Evolutionary conservation across 2,329 filamentous ascomycete species (phyloP).

Genomic region (Scytalidium sp.): DNA sequence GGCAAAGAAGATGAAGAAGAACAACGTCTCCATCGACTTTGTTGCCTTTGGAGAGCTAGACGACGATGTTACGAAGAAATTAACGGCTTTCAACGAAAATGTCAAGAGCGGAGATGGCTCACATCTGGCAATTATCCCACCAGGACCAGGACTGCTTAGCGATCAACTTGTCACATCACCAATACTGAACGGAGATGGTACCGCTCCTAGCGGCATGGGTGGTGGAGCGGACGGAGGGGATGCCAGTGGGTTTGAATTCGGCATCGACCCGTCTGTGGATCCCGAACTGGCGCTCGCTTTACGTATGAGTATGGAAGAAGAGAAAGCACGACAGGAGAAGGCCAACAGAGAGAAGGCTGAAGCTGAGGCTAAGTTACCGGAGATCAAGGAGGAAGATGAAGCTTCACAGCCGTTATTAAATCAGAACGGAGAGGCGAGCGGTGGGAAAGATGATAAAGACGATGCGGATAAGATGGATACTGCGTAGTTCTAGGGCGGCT

Average conservation of each 20-base stretch:
- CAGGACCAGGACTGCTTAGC: slow-evolving; percentile 86
- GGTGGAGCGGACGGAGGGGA: slow-evolving; percentile 49
- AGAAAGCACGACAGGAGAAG: slow-evolving; percentile 90
- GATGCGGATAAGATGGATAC: slow-evolving; percentile 86
- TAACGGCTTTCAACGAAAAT: slow-evolving; percentile 88
- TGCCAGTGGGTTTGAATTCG: slow-evolving; percentile 73
- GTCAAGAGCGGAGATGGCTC: slow-evolving; percentile 92
- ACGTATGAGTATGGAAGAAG: slow-evolving; percentile 97
- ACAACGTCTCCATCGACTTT: slow-evolving; percentile 90
- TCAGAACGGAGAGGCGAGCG: slow-evolving; percentile 62
- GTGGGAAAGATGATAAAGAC: slow-evolving; percentile 44
- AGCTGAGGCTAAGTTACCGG: slow-evolving; percentile 72
- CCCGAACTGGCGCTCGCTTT: slow-evolving; percentile 92
- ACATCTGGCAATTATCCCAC: slow-evolving; percentile 84
- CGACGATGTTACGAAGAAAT: slow-evolving; percentile 86
- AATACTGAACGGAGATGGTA: slow-evolving; percentile 81
- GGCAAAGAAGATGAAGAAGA: slow-evolving; percentile 99
- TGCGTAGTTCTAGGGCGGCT: slow-evolving; percentile 48
- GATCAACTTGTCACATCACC: slow-evolving; percentile 88
- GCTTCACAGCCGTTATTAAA: slow-evolving; percentile 60
- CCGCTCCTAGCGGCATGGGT: slow-evolving; percentile 49
- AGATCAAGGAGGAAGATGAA: slow-evolving; percentile 78
- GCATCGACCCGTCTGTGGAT: slow-evolving; percentile 86
- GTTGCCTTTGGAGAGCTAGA: slow-evolving; percentile 92
- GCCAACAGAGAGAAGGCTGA: slow-evolving; percentile 73